A percentile compares a stretch with the other conserved stretches of the same genome.
These are phyloP conservation scores for Bruguiera sexangula DNA, from an alignment of 345 rosid genomes.

Conservation along the genomic window DNA sequence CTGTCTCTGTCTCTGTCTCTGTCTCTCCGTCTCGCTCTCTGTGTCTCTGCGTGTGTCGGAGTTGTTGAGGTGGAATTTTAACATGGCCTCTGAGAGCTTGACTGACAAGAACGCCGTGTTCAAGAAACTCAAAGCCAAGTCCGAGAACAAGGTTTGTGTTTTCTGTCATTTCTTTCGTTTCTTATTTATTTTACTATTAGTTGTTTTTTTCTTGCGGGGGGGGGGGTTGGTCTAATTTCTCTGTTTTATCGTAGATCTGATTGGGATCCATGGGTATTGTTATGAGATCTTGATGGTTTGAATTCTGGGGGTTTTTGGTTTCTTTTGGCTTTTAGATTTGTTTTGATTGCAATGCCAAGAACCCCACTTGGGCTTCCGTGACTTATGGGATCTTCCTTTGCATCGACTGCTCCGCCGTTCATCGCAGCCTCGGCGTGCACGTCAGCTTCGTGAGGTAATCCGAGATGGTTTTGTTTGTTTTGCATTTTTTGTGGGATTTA, in stretches of 20 bases:
- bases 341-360: slow-evolving; percentile 96
- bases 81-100: slow-evolving; percentile 60
- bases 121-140: slow-evolving; percentile 80
- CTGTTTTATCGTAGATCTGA: background rate
- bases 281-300: slow-evolving; percentile 25
- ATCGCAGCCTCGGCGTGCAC: slow-evolving; percentile 94
- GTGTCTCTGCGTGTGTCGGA: no score
- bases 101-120: slow-evolving; percentile 74
- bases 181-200: background rate
- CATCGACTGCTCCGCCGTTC: slow-evolving; percentile 97
- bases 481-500: background rate
- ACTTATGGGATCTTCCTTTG: slow-evolving; percentile 97
- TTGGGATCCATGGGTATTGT: slow-evolving; percentile 30
- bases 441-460: slow-evolving; percentile 90
- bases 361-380: slow-evolving; percentile 98
- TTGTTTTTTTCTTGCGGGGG: no score
- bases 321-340: slow-evolving; percentile 52
- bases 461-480: background rate
- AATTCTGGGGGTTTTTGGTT: background rate
- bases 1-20: background rate
- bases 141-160: slow-evolving; percentile 75
- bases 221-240: no score
- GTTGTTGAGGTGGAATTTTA: no score
- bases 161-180: background rate
- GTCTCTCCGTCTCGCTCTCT: background rate